Percentiles rank a stretch among this genome's conserved stretches.
phyloP scores from a whole-genome alignment of 768 basidiomycete species.

The Lepiota brunneoincarnata region DNA sequence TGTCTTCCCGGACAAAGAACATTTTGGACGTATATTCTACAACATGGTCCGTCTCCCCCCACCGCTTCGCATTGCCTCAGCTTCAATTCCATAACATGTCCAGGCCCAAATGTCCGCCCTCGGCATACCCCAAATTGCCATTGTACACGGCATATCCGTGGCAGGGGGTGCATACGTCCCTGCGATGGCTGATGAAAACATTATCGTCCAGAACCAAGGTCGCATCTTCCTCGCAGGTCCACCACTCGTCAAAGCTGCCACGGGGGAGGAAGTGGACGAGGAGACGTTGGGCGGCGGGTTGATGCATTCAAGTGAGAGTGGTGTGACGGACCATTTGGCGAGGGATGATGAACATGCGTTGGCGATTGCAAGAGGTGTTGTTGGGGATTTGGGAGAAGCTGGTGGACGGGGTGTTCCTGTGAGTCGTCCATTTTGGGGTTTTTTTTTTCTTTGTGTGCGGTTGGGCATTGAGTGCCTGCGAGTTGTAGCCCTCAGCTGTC shows the following conservation, averaged over 20 bases:
- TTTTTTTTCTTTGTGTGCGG: background rate
- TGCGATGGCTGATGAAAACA: conserved; percentile 94
- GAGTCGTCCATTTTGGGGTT: conserved; percentile 21
- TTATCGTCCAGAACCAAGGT: conserved; percentile 89
- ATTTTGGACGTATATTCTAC: conserved; percentile 96
- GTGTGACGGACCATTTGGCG: conserved; percentile 88
- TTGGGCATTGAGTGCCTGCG: background rate
- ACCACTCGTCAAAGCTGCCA: conserved; percentile 91
- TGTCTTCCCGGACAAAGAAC: conserved; percentile 92
- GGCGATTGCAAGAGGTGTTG: conserved; percentile 69
- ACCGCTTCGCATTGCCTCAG: background rate
- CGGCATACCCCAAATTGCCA: conserved; percentile 87
- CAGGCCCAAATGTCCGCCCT: conserved; percentile 92
- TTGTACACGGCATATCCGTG: conserved; percentile 93
- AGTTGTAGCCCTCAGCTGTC: conserved; percentile 48
- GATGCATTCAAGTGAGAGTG: conserved; percentile 91
- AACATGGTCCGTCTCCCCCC: conserved; percentile 70
- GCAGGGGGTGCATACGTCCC: conserved; percentile 94
- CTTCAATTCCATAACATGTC: background rate
- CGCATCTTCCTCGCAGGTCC: conserved; percentile 94
- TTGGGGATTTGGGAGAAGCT: conserved; percentile 74
- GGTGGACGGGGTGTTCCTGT: conserved; percentile 50
- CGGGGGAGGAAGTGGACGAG: conserved; percentile 90
- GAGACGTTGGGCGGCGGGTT: conserved; percentile 87
- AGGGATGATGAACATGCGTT: conserved; percentile 85